These are phyloP conservation scores for Verticillium albo-atrum DNA, from an alignment of 2,329 filamentous ascomycete species.

Conservation along the genomic window DNA sequence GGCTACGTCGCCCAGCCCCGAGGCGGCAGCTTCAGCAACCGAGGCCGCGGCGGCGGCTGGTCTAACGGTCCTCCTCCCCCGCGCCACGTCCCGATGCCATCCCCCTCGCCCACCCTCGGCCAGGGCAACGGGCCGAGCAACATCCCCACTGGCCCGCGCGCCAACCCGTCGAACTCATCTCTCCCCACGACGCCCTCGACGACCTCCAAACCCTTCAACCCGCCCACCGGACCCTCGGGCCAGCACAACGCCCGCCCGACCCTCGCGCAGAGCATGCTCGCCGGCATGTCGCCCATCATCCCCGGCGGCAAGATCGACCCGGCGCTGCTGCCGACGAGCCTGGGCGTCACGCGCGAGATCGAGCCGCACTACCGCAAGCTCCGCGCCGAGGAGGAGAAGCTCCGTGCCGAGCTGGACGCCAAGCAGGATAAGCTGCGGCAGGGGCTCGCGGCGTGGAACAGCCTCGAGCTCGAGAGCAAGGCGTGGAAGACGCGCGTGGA, in stretches of 20 bases:
- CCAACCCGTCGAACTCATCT: conserved; percentile 26
- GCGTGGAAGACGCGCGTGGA: conserved; percentile 52
- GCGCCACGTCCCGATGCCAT: conserved; percentile 23
- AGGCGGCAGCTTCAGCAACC: conserved; percentile 36
- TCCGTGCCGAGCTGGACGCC: conserved; percentile 46
- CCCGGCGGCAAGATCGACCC: conserved; percentile 52
- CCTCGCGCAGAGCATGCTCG: conserved; percentile 47
- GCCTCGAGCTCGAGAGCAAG: conserved; percentile 48
- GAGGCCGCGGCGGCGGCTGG: conserved; percentile 45
- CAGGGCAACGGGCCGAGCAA: conserved; percentile 25
- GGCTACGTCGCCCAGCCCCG: conserved; percentile 44
- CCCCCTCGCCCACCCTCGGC: conserved; percentile 30
- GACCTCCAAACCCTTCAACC: conserved; percentile 46
- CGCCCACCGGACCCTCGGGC: conserved; percentile 48
- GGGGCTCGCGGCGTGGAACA: conserved; percentile 49
- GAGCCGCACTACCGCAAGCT: conserved; percentile 50
- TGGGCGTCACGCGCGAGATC: conserved; percentile 48
- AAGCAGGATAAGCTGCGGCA: conserved; percentile 53
- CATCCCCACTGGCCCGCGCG: conserved; percentile 46
- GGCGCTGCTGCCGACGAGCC: conserved; percentile 32
- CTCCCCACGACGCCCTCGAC: neutral
- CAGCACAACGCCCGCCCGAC: conserved; percentile 30
- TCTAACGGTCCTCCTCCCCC: conserved; percentile 12
- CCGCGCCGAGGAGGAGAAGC: conserved; percentile 53
- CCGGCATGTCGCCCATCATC: conserved; percentile 45